These are phyloP conservation scores for Pichia phayaonensis DNA, from an alignment of 805 yeast genomes.

Conservation along the genomic window DNA sequence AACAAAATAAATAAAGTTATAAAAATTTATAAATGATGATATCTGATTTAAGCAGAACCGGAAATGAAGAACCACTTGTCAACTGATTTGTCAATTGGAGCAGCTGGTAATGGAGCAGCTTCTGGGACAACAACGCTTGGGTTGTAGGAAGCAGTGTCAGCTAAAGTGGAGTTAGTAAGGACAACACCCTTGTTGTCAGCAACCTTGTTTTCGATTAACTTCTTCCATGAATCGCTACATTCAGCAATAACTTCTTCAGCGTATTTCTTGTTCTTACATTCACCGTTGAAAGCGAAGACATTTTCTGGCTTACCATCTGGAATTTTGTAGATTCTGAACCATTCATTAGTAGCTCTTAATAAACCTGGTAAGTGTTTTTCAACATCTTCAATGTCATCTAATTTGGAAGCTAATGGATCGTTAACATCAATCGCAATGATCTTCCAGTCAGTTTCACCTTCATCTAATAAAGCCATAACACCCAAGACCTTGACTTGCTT, in stretches of 20 bases:
- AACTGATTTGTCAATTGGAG: constrained; percentile 91
- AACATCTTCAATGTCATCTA: constrained; percentile 88
- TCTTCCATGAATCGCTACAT: constrained; percentile 79
- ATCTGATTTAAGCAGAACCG: constrained; percentile 42
- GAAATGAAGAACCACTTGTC: constrained; percentile 99
- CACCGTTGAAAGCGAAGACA: constrained; percentile 94
- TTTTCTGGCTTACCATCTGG: constrained; percentile 98
- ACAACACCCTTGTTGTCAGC: constrained; percentile 57
- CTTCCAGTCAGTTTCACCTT: constrained; percentile 89
- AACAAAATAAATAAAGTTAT: neutral
- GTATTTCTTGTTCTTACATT: constrained; percentile 78
- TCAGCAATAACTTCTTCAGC: constrained; percentile 80
- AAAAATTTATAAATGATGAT: neutral
- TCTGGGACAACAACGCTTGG: constrained; percentile 52
- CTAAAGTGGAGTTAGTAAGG: constrained; percentile 69
- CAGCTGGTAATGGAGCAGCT: constrained; percentile 69
- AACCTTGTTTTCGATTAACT: constrained; percentile 55
- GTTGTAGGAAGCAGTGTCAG: constrained; percentile 47
- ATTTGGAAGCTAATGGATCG: constrained; percentile 83
- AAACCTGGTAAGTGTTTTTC: constrained; percentile 86
- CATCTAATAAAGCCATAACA: constrained; percentile 89
- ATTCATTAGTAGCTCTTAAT: constrained; percentile 87
- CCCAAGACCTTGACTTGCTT: constrained; percentile 90
- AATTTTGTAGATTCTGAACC: constrained; percentile 97
- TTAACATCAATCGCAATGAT: constrained; percentile 79